Percentiles rank a stretch among this genome's conserved stretches.
These are phyloP conservation scores for Platanus orientalis DNA, from an alignment of 164 flowering plant species.

Conservation along the genomic window DNA sequence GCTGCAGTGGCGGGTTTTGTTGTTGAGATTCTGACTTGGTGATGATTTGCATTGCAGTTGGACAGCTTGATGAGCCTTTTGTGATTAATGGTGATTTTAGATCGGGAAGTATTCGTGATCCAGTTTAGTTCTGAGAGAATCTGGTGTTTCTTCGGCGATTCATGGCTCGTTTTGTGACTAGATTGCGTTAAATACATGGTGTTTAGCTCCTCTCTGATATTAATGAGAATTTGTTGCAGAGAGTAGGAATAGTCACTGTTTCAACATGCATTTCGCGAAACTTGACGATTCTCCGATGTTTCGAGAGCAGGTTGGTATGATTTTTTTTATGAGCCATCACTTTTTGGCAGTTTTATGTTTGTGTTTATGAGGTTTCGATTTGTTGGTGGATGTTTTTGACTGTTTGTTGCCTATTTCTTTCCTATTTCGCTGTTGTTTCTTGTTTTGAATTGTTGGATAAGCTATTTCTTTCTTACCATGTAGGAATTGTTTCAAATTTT, in stretches of 20 bases:
- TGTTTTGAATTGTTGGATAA: not conserved
- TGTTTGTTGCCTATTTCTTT: not conserved
- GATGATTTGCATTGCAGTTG: not conserved
- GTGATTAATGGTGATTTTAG: not conserved
- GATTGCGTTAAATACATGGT: slow-evolving; percentile 10
- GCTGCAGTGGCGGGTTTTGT: not conserved
- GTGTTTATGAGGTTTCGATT: not conserved
- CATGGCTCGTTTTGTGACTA: not conserved
- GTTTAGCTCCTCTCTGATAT: slow-evolving; percentile 24
- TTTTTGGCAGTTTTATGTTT: not conserved
- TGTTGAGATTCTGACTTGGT: not conserved
- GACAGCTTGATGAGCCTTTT: not conserved
- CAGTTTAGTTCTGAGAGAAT: not conserved
- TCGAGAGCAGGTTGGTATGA: slow-evolving; percentile 81
- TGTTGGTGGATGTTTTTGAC: not conserved
- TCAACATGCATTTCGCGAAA: slow-evolving; percentile 81
- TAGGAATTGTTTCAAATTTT: not conserved
- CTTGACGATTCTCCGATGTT: slow-evolving; percentile 99
- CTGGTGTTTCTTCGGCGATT: not conserved
- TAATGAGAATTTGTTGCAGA: slow-evolving; percentile 15
- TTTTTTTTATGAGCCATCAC: not conserved
- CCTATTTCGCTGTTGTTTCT: not conserved
- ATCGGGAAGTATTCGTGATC: slow-evolving; percentile 5
- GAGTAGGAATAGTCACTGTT: slow-evolving; percentile 11
- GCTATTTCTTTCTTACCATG: not conserved